These are phyloP conservation scores for Letharia lupina DNA, from an alignment of 495 filamentous ascomycete genomes.

Conservation along the genomic window DNA sequence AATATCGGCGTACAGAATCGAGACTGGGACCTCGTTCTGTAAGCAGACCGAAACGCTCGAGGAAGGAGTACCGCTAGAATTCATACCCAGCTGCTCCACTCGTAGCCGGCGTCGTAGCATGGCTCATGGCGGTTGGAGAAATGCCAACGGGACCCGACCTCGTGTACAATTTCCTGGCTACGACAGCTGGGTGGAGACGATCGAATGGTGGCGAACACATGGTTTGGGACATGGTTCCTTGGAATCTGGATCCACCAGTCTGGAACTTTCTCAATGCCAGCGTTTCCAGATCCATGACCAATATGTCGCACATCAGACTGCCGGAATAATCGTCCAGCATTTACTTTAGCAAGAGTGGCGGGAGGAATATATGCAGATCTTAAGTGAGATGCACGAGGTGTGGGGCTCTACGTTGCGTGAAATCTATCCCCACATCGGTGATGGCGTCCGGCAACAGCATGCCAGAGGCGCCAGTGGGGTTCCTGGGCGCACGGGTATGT, in stretches of 20 bases:
- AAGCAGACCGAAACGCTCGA: neutral
- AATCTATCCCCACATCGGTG: neutral
- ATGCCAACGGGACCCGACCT: neutral
- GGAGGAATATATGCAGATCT: no score
- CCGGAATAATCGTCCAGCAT: neutral
- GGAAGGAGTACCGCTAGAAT: neutral
- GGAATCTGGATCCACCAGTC: neutral
- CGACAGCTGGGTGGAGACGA: neutral
- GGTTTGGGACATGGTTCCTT: neutral
- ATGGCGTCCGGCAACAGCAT: neutral
- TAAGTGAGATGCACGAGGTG: no score
- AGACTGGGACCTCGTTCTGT: constrained; percentile 14
- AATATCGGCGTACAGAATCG: neutral
- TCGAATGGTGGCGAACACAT: neutral
- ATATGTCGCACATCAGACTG: neutral
- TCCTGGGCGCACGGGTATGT: neutral
- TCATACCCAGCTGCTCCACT: neutral
- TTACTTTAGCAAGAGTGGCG: neutral
- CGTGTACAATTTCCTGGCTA: neutral
- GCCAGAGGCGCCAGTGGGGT: neutral
- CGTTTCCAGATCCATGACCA: neutral
- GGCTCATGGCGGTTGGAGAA: neutral
- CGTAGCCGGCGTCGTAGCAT: constrained; percentile 6
- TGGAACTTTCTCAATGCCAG: neutral
- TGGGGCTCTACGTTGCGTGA: neutral